These are phyloP conservation scores for Aspergillus viridinutans DNA, from an alignment of 2,329 filamentous ascomycete species.

Conservation along the genomic window DNA sequence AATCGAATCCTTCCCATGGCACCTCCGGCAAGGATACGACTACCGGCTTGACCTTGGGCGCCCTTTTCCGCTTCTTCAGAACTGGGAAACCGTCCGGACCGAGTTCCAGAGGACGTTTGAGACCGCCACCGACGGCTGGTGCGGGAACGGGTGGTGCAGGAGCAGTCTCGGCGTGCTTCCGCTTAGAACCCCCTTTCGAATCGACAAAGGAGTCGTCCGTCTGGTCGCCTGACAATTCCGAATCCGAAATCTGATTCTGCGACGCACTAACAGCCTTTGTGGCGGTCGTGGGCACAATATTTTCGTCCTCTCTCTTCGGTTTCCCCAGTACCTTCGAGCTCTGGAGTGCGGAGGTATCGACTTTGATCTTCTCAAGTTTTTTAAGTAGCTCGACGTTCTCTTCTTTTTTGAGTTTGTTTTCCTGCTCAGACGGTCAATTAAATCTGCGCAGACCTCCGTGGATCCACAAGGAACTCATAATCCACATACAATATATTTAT, in stretches of 20 bases:
- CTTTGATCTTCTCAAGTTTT: constrained; percentile 71
- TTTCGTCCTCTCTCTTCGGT: constrained; percentile 63
- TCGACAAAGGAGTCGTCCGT: constrained; percentile 31
- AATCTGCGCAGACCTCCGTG: background rate
- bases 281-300: constrained; percentile 28
- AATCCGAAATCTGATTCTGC: constrained; percentile 22
- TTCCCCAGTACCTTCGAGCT: constrained; percentile 74
- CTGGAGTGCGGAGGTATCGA: constrained; percentile 76
- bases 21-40: constrained; percentile 35
- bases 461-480: background rate
- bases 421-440: constrained; percentile 42
- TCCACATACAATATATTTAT: constrained; percentile 60
- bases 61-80: constrained; percentile 75
- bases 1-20: constrained; percentile 44
- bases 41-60: constrained; percentile 46
- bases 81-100: constrained; percentile 76
- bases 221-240: constrained; percentile 31
- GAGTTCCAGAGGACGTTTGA: constrained; percentile 81
- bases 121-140: constrained; percentile 59
- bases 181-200: constrained; percentile 17
- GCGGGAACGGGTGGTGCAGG: background rate
- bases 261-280: constrained; percentile 10
- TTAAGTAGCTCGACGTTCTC: constrained; percentile 81
- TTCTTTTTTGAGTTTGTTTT: constrained; percentile 91
- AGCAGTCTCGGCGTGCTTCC: constrained; percentile 25